Percentiles rank a stretch among this genome's conserved stretches.
Conservation (phyloP, 2,329 filamentous ascomycete species). For the Ophiostoma perfectum region DNA sequence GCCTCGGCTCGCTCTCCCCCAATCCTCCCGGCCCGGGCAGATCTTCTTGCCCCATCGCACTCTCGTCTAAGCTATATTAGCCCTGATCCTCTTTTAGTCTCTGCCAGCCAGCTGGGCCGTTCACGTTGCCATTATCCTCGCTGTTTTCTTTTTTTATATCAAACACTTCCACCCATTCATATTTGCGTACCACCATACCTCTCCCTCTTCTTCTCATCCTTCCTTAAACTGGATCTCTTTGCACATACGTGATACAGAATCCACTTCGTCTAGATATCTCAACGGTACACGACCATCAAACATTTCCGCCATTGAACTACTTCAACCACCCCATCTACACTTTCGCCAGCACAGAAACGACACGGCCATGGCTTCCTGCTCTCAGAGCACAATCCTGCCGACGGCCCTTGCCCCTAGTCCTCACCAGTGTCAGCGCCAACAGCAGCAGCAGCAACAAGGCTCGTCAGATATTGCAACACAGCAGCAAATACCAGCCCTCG, state of each 20-base stretch:
- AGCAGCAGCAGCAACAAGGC: not conserved
- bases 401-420: not conserved
- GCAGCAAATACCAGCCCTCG: not conserved
- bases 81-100: not conserved
- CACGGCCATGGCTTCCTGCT: not conserved
- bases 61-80: not conserved
- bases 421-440: not conserved
- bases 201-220: not conserved
- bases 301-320: not conserved
- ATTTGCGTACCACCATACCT: not conserved
- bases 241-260: not conserved
- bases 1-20: no score
- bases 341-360: not conserved
- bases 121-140: not conserved
- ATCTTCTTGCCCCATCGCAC: constrained; percentile 7
- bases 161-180: not conserved
- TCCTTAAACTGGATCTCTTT: not conserved
- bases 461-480: not conserved
- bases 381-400: not conserved
- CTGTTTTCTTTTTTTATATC: constrained; percentile 2
- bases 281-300: not conserved
- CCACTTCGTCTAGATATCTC: not conserved
- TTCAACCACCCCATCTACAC: not conserved
- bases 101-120: not conserved
- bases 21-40: constrained; percentile 4